Base-by-base conservation (phyloP, 139 green algal species). In the Desmodesmus armatus region DNA sequence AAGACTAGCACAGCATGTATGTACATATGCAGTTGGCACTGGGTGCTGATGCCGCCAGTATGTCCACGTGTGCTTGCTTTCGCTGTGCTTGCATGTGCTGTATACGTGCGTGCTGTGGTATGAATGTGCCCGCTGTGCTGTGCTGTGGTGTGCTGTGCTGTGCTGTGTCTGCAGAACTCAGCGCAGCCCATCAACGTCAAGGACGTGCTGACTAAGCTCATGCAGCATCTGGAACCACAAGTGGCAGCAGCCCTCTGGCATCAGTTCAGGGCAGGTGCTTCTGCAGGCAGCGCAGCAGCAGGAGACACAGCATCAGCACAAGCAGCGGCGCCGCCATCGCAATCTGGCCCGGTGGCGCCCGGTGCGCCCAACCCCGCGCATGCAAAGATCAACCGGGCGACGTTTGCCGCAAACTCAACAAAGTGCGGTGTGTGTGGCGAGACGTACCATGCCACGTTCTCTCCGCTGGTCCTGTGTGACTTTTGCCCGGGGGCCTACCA, bases 401-500 rank as follows among this genome's bases (percentile, higher is more conserved):
- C 43, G 6, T 91, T 82, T 49, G 71, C 39, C 17, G 60, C 66
- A 35, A 91, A 92, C 78, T 74, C 60, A 39, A 21, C 73, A 37
- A 69, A 47, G 25, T 92, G 89, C 47, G 66, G n/a, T 2, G 23
- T 19, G 21, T 92, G 89, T 77, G 35, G 44, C 23, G 76, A 85
- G 77, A 80, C 80, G 35, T 92, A 89, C 78, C 80, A 90, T 44
- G 65, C 75, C 6, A 55, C 60, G 7, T 87, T 88, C 47, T 85
- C 84, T 15, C 85, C 87, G 62, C 83, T 92, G 41, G 77, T 85
- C 40, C 82, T 92, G 47, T 94, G 91, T 77, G 88, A 94, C 88
- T 92, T 87, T 77, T 94, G 88, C 79, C 89, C 88, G 0, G 44
- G 83, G 25, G 85, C 88, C 9, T 91, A 85, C 82, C 91, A 94